Evolutionary conservation across 2,329 filamentous ascomycete species (phyloP), one percentile per base, ranked within the genome.

Genomic region (Claviceps digitariae): DNA sequence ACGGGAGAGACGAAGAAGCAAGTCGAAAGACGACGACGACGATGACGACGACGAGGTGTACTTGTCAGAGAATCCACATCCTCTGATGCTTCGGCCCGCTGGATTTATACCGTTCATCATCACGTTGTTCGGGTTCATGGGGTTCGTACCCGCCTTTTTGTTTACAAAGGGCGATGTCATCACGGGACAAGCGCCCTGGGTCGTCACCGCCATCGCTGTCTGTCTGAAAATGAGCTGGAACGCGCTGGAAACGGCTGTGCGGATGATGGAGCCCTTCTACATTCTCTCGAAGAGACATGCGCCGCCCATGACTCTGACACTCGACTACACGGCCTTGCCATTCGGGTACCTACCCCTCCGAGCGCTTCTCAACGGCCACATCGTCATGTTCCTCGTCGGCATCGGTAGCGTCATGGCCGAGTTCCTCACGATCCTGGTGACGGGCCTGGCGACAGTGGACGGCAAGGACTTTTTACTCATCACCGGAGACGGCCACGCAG

Each of bases 201-300:
- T 83, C 8, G 68, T 87, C 34, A 88, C 85, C 0, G 74, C 76
- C 2, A 62, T 86, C 7, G 82, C 84, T 1, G 82, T 87, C 21
- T 66, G 74, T 54, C 76, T 88, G 60, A 87, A 86, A 65, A 73
- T 87, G 23, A 70, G 76, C 47, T 89, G 84, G 84, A 77, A 77
- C 56, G 78, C 79, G 3, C 72, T 88, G 56, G 86, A 88, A 61
- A 83, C 78, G 53, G 78, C 82, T 27, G 75, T 87, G 48, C 81
- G 84, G 44, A 83, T 87, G 75, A 79, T 87, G 66, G 83, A 88
- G 64, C 85, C 85, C 2, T 89, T 85, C 62, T 86, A 83, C 63
- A 78, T 86, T 55, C 76, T 89, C 2, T 83, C 79, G 15, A 73
- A 73, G 51, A 77, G 85, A 3, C 78, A 84, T 57, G 84, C 84